A percentile compares a stretch with the other conserved stretches of the same genome.
Evolutionary conservation across 148 eudicot genomes (phyloP).

Genomic region (Rhododendron griersonianum): DNA sequence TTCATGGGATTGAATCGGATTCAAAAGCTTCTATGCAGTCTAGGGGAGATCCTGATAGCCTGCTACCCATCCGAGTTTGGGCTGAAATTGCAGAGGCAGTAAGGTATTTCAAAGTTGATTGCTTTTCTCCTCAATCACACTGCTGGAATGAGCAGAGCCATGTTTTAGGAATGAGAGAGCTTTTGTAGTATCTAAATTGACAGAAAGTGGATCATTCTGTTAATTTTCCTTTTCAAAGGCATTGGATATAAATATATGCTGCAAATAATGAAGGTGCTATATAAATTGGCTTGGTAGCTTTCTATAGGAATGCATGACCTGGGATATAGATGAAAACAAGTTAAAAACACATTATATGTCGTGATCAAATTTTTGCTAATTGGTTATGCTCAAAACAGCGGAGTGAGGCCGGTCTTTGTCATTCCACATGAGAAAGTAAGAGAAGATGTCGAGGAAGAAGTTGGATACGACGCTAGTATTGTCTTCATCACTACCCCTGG

Average conservation of each 20-base stretch:
- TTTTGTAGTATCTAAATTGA: neutral
- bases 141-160: neutral
- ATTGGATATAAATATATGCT: neutral
- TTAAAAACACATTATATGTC: neutral
- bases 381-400: conserved; percentile 35
- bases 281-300: neutral
- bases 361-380: neutral
- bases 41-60: conserved; percentile 81
- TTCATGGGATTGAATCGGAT: conserved; percentile 80
- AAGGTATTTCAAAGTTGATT: conserved; percentile 33
- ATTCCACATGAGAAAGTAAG: conserved; percentile 93
- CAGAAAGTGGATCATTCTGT: neutral
- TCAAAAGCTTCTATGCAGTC: conserved; percentile 93
- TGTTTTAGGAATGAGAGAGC: neutral
- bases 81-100: conserved; percentile 51
- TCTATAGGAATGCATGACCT: neutral
- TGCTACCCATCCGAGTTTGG: conserved; percentile 77
- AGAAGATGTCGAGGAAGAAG: conserved; percentile 73
- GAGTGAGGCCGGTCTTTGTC: conserved; percentile 68
- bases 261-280: neutral
- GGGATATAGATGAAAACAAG: neutral
- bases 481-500: conserved; percentile 89
- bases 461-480: conserved; percentile 65
- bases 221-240: neutral
- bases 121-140: neutral